A percentile compares a stretch with the other conserved stretches of the same genome.
Evolutionary conservation across 2,329 filamentous ascomycete species (phyloP).

Genomic region (Claviceps pusilla): DNA sequence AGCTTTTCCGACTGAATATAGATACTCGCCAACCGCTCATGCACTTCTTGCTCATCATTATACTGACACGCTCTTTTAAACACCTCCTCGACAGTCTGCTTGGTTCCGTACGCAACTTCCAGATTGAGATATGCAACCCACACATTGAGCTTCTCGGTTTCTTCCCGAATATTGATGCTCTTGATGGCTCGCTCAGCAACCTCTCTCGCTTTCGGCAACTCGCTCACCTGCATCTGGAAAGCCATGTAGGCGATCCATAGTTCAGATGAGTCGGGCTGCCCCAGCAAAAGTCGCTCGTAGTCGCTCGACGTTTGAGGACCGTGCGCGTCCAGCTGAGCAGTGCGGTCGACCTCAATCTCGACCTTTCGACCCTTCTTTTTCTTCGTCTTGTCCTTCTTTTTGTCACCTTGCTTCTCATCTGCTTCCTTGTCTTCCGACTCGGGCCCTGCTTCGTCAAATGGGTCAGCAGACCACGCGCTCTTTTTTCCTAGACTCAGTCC

Average conservation of each 20-base stretch:
- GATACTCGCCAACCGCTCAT: constrained; percentile 80
- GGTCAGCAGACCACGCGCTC: constrained; percentile 75
- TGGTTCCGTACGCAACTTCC: constrained; percentile 77
- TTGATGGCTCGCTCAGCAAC: constrained; percentile 81
- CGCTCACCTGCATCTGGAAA: constrained; percentile 87
- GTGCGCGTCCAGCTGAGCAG: constrained; percentile 76
- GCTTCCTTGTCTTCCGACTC: constrained; percentile 27
- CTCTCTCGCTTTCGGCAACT: constrained; percentile 74
- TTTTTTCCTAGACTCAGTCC: constrained; percentile 46
- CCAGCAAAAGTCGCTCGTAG: constrained; percentile 83
- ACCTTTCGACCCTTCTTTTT: constrained; percentile 58
- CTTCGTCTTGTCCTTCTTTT: constrained; percentile 25
- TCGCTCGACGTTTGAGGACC: constrained; percentile 83
- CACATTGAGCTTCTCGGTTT: constrained; percentile 84
- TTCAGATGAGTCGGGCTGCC: constrained; percentile 81
- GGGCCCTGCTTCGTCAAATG: constrained; percentile 43
- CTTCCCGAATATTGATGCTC: constrained; percentile 81
- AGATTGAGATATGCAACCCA: constrained; percentile 93
- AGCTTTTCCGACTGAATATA: constrained; percentile 85
- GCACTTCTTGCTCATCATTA: constrained; percentile 80
- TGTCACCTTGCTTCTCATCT: constrained; percentile 9
- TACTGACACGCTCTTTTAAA: constrained; percentile 90
- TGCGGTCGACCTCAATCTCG: constrained; percentile 72
- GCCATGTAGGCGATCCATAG: constrained; percentile 98
- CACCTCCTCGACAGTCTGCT: constrained; percentile 66